These are phyloP conservation scores for Diacronema lutheri DNA, from an alignment of 78 protist genomes.

Conservation along the genomic window DNA sequence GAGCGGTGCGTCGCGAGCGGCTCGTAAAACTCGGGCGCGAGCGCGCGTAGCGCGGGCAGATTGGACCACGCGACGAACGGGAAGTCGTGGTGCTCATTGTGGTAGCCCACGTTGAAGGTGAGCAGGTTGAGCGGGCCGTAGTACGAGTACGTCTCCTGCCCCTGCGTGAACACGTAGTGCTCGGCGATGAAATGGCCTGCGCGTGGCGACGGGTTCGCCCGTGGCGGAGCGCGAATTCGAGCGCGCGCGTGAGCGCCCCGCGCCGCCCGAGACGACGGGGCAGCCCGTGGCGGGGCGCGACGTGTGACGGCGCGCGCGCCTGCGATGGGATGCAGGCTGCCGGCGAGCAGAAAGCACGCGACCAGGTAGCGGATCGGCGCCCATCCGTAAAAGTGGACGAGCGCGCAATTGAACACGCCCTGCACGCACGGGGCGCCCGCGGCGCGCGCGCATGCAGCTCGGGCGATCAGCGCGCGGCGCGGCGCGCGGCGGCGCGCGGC, in stretches of 20 bases:
- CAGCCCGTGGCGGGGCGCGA: no score
- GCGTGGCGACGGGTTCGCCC: neutral
- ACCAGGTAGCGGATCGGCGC: conserved; percentile 53
- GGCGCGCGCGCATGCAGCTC: no score
- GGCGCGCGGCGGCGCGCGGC: no score
- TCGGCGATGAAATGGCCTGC: conserved; percentile 88
- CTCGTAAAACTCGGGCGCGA: conserved; percentile 68
- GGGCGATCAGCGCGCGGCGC: no score
- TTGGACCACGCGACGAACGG: conserved; percentile 70
- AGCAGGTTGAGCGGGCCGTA: conserved; percentile 74
- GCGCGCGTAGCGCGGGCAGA: neutral
- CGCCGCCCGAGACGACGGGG: no score
- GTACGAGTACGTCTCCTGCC: conserved; percentile 85
- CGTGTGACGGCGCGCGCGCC: neutral
- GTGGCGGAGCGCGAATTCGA: no score
- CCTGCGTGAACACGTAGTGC: conserved; percentile 52
- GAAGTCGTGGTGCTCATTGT: conserved; percentile 93
- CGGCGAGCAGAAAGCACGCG: conserved; percentile 50
- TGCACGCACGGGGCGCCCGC: no score
- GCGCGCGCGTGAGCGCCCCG: no score
- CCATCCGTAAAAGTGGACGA: conserved; percentile 43
- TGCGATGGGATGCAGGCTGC: conserved; percentile 65
- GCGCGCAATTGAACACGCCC: conserved; percentile 1
- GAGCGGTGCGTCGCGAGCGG: conserved; percentile 4
- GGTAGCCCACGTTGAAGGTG: conserved; percentile 86